Conservation (phyloP, 306 rosid species). For the Betula pendula region DNA sequence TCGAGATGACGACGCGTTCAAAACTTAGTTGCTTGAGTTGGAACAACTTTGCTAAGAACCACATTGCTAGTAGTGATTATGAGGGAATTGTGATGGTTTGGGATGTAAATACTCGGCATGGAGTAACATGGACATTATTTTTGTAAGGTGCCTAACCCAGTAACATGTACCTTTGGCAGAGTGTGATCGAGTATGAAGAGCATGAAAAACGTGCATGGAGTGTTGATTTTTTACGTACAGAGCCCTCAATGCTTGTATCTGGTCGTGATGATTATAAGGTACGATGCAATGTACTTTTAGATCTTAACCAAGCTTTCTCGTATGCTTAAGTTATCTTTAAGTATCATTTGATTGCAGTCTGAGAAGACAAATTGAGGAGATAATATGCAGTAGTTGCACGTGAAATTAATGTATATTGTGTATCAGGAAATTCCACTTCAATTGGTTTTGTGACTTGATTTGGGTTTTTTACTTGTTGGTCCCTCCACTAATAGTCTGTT, state of each 20-base stretch:
- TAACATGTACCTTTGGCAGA: conserved; percentile 45
- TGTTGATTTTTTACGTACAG: conserved; percentile 93
- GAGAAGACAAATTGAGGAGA: background rate
- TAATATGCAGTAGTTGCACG: background rate
- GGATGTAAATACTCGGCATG: conserved; percentile 87
- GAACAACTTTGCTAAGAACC: conserved; percentile 86
- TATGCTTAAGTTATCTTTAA: conserved; percentile 19
- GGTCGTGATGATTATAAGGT: conserved; percentile 99
- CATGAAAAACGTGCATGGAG: conserved; percentile 99
- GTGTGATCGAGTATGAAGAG: conserved; percentile 97
- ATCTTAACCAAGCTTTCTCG: conserved; percentile 19
- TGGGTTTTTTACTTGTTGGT: background rate
- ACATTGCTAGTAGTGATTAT: conserved; percentile 96
- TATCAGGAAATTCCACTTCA: background rate
- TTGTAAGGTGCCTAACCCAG: conserved; percentile 13
- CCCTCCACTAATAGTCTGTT: background rate
- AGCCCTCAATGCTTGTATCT: conserved; percentile 94
- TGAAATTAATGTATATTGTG: background rate
- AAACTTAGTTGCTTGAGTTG: conserved; percentile 99
- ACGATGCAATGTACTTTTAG: conserved; percentile 15
- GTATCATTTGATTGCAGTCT: background rate
- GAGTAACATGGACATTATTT: conserved; percentile 6
- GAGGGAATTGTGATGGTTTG: conserved; percentile 97
- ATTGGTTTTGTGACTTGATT: background rate
- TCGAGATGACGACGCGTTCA: conserved; percentile 95